A percentile compares a stretch with the other conserved stretches of the same genome.
phyloP scores from a whole-genome alignment of 305 asterid species.

The Lippia alba region DNA sequence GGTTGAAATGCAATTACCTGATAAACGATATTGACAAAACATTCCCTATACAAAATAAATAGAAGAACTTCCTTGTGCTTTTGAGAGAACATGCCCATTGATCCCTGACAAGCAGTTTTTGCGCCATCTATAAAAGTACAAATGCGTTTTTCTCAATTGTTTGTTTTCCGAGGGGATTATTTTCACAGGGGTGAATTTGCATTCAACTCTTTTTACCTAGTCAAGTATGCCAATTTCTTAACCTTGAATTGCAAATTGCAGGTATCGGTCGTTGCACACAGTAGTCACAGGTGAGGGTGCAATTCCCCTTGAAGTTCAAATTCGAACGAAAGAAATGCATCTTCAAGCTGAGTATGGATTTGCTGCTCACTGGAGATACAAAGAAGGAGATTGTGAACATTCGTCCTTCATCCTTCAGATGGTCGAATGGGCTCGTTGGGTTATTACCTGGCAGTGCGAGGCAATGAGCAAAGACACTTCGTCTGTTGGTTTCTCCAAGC shows the following conservation, averaged over 20 bases:
- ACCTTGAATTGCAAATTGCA: slow-evolving; percentile 33
- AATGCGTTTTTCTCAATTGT: too few relatives aligned
- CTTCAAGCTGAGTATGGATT: slow-evolving; percentile 95
- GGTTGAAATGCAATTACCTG: too few relatives aligned
- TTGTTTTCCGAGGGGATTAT: too few relatives aligned
- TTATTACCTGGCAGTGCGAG: slow-evolving; percentile 94
- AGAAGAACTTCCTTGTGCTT: too few relatives aligned
- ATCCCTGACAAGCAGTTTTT: too few relatives aligned
- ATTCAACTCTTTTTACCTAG: too few relatives aligned
- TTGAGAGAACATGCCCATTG: too few relatives aligned
- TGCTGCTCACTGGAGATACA: slow-evolving; percentile 98
- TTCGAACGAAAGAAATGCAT: slow-evolving; percentile 96
- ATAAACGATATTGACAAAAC: too few relatives aligned
- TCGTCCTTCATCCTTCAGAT: slow-evolving; percentile 87
- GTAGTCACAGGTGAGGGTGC: slow-evolving; percentile 75
- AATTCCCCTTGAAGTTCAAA: slow-evolving; percentile 91
- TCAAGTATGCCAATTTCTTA: slow-evolving; percentile 21
- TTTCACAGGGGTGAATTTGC: too few relatives aligned
- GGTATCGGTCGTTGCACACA: slow-evolving; percentile 91
- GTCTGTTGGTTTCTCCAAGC: slow-evolving; percentile 58
- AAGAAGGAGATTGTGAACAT: slow-evolving; percentile 83
- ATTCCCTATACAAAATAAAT: neutral
- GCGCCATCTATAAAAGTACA: too few relatives aligned
- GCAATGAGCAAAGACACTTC: slow-evolving; percentile 67
- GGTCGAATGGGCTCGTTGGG: slow-evolving; percentile 99